A percentile compares a stretch with the other conserved stretches of the same genome.
phyloP scores from a whole-genome alignment of 1,284 basidiomycete species.

The Sparassis latifolia region DNA sequence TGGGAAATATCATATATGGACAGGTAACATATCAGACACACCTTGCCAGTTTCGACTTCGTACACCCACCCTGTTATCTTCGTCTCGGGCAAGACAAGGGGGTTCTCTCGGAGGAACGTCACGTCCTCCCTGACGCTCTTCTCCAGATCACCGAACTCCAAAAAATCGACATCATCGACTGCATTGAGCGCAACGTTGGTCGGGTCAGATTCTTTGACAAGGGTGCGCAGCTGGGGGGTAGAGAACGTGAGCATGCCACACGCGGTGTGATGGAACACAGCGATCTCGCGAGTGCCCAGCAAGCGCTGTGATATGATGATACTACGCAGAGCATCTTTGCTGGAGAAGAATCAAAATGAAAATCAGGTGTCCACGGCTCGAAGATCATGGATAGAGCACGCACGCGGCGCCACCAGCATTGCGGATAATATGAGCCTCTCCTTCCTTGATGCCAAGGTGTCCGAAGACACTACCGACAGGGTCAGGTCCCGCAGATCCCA shows the following conservation, averaged over 20 bases:
- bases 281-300: slow-evolving; percentile 59
- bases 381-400: slow-evolving; percentile 17
- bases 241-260: slow-evolving; percentile 65
- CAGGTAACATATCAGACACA: slow-evolving; percentile 17
- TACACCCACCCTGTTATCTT: slow-evolving; percentile 62
- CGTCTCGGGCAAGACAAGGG: slow-evolving; percentile 48
- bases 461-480: slow-evolving; percentile 40
- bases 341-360: slow-evolving; percentile 17
- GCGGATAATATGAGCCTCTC: slow-evolving; percentile 64
- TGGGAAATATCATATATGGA: too few species aligned
- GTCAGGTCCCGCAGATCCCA: not conserved
- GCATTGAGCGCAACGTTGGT: slow-evolving; percentile 29
- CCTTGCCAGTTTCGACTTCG: slow-evolving; percentile 55
- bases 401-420: slow-evolving; percentile 62
- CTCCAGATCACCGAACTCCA: slow-evolving; percentile 49
- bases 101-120: slow-evolving; percentile 45
- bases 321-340: slow-evolving; percentile 57
- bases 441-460: slow-evolving; percentile 54
- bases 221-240: slow-evolving; percentile 40
- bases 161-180: slow-evolving; percentile 51
- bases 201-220: slow-evolving; percentile 44
- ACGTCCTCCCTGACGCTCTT: slow-evolving; percentile 52
- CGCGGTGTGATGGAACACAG: slow-evolving; percentile 60
- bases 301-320: slow-evolving; percentile 64
- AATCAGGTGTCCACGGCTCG: not conserved